A percentile compares a stretch with the other conserved stretches of the same genome.
phyloP scores from a whole-genome alignment of 768 basidiomycete species.

The Tulasnella sp. region DNA sequence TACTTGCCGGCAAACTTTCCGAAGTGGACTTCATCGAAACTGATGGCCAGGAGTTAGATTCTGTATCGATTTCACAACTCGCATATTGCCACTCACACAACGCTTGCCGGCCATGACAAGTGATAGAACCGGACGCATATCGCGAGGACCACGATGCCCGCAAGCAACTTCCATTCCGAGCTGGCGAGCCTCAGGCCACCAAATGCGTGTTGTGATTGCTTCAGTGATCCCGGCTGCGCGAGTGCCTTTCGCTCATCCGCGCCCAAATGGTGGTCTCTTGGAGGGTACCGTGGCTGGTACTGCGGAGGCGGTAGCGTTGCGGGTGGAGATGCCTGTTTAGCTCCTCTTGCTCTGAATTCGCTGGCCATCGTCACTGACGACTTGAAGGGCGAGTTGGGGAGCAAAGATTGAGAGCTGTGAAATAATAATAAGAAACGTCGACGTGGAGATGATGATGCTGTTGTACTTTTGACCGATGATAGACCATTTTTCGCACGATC shows the following conservation, averaged over 20 bases:
- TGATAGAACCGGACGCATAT: conserved; percentile 79
- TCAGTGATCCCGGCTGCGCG: conserved; percentile 25
- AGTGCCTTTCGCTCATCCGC: conserved; percentile 56
- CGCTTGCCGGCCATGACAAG: conserved; percentile 79
- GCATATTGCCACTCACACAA: conserved; percentile 64
- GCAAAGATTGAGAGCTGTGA: not conserved
- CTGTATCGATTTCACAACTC: not conserved
- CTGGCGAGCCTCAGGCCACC: conserved; percentile 63
- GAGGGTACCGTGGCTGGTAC: conserved; percentile 51
- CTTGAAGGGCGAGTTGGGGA: not conserved
- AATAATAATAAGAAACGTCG: conserved; percentile 17
- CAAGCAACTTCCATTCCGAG: conserved; percentile 75
- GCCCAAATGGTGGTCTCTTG: conserved; percentile 63
- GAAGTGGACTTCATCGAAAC: conserved; percentile 98
- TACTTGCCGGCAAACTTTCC: conserved; percentile 95
- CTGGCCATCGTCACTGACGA: conserved; percentile 14
- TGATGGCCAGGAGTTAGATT: conserved; percentile 37
- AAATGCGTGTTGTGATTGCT: not conserved
- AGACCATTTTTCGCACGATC: conserved; percentile 17
- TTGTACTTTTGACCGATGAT: conserved; percentile 20
- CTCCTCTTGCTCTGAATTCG: conserved; percentile 17
- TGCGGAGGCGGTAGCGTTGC: not conserved
- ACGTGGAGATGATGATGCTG: conserved; percentile 17
- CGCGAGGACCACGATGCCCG: conserved; percentile 64
- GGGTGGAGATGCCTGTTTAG: conserved; percentile 11